Base-by-base conservation (phyloP, 345 rosid species). In the Euphorbia pulcherrima region DNA sequence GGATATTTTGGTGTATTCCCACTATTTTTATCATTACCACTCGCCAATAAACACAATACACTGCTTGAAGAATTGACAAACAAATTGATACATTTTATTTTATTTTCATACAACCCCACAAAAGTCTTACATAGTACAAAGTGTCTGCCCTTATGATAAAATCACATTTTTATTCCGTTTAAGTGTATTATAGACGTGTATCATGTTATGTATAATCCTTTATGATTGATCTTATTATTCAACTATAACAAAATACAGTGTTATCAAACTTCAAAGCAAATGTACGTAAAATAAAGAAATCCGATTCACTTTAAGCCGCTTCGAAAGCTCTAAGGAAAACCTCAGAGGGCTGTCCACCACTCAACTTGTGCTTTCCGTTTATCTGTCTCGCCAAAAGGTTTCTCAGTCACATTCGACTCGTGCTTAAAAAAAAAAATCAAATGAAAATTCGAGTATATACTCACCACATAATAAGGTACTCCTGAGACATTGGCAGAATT, bases 301-400 rank as follows among this genome's bases (percentile, higher is more conserved):
- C 37, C 37, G 37, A 35, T 83, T 62, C 82, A 33, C 74, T 80
- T 47, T 78, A 78, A 20, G 80, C 86, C 1, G 55, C 84, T 74
- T 85, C 77, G 61, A 90, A 90, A 69, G 92, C 92, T 63, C 79
- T 79, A 14, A 70, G 70, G 81, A 90, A 94, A 23, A 73, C 83
- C 74, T 90, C 99, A 0, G 91, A 80, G 8, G 92, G 87, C 71
- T 89, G 94, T 0, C 88, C 98, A 2, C 99, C 97, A 9, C 89
- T 89, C 67, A 94, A 54, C 75, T 79, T 72, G 54, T 83, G 82
- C 75, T 89, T 93, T 50, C 90, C 92, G 4, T 94, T 89, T 54
- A 94, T 82, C 99, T 93, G 92, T 71, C 68, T 39, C 76, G 73
- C 57, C 51, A 33, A n/a, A 35, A 17, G 2, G 17, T 57, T 33